Evolutionary conservation across 1,139 yeast genomes (phyloP), one percentile per base, ranked within the genome.

Genomic region (Saccharomyces hybrid): DNA sequence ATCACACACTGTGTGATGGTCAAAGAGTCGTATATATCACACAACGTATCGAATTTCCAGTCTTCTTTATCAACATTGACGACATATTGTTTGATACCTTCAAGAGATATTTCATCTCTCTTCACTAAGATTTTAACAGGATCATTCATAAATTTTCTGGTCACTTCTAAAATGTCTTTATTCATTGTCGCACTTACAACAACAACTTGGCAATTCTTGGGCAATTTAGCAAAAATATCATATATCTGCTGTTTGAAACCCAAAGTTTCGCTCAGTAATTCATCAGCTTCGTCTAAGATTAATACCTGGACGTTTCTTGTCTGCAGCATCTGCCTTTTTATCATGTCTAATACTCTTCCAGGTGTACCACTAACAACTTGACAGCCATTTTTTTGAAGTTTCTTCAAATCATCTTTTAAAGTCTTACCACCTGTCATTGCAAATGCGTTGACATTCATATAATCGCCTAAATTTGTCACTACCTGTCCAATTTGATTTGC

Each of bases 1-100:
- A 93, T 91, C 29, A 93, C 97, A 42, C 97, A 96, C 71, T 93
- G 98, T 19, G 97, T 90, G 61, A 93, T 87, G n/a, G 97, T 89
- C 58, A 93, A 73, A n/a, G 95, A 87, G 71, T 91, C 98, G 70
- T 93, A 93, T 53, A 93, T 69, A 69, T 93, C 99, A 72, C 97
- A 88, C 54, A 93, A 74, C 0, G 97, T 89, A 66, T 93, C 98
- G 66, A 91, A 88, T 73, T 93, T 93, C 97, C 95, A 91, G 54
- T 88, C 93, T 71, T 93, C 98, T 67, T 87, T 82, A 64, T 88
- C 97, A 53, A 93, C 91, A 61, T 88, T 86, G 51, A 93, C 80
- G 67, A 81, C 85, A 71, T 82, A 93, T 70, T 93, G 98, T 65
- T 86, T 86, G 63, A 93, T 88, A 32, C 96, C 98, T 68, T 88